These are phyloP conservation scores for Inga oerstediana DNA, from an alignment of 306 rosid genomes.

Conservation along the genomic window DNA sequence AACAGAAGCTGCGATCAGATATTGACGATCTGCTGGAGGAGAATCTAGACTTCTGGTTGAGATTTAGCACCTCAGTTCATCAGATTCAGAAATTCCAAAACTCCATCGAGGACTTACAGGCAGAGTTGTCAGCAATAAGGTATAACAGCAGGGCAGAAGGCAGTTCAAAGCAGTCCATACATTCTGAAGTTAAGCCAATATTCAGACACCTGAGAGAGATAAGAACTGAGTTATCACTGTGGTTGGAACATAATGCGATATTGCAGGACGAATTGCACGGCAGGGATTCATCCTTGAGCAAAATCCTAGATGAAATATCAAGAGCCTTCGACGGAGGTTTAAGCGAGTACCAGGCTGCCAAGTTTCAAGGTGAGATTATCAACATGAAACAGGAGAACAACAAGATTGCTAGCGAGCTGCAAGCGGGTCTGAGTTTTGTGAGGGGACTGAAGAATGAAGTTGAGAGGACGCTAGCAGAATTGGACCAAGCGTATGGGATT, in stretches of 20 bases:
- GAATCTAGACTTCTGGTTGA: conserved; percentile 87
- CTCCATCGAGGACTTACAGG: conserved; percentile 74
- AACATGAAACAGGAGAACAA: conserved; percentile 90
- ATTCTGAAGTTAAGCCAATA: conserved; percentile 71
- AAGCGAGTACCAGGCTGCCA: conserved; percentile 70
- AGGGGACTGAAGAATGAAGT: conserved; percentile 60
- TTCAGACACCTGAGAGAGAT: conserved; percentile 87
- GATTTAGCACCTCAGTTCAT: conserved; percentile 82
- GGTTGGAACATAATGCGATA: conserved; percentile 83
- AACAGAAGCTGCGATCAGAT: conserved; percentile 67
- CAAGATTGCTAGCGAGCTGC: conserved; percentile 70
- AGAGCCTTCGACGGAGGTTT: conserved; percentile 43
- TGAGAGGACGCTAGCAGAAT: conserved; percentile 63
- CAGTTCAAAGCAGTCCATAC: conserved; percentile 33
- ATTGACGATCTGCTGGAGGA: conserved; percentile 71
- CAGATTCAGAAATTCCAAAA: conserved; percentile 87
- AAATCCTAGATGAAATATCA: conserved; percentile 69
- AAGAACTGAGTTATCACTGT: conserved; percentile 78
- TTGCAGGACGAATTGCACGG: conserved; percentile 71
- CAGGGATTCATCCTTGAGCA: conserved; percentile 59
- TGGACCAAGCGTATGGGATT: conserved; percentile 60
- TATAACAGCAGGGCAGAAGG: conserved; percentile 52
- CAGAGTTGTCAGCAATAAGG: conserved; percentile 50
- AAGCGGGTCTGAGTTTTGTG: conserved; percentile 69
- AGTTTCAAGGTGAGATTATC: conserved; percentile 87